Conservation (phyloP, 1,139 yeast genomes). For the Blastobotrys aristatus region DNA sequence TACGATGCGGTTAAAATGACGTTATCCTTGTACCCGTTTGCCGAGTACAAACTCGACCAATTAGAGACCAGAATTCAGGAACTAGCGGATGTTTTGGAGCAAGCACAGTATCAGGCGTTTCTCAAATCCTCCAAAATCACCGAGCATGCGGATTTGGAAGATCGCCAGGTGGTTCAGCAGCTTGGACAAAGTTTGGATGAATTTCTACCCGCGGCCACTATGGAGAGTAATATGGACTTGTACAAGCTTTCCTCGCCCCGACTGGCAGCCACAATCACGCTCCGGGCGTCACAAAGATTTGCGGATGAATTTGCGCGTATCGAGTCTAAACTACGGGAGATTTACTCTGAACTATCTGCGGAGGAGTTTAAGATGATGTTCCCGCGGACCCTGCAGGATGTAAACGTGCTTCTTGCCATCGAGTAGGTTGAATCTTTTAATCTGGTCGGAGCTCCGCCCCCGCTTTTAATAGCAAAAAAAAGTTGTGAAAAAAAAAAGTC, state of each 20-base stretch:
- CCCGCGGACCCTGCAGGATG: constrained; percentile 30
- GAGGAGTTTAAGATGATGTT: constrained; percentile 25
- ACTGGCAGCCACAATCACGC: constrained; percentile 32
- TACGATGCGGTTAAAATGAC: constrained; percentile 32
- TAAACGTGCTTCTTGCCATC: constrained; percentile 29
- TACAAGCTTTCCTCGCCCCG: constrained; percentile 34
- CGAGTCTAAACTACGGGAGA: constrained; percentile 24
- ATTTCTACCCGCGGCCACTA: constrained; percentile 35
- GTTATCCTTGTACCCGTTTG: constrained; percentile 31
- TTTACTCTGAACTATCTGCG: constrained; percentile 17
- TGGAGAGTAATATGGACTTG: constrained; percentile 31
- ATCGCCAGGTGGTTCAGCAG: constrained; percentile 33
- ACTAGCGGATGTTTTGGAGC: constrained; percentile 30
- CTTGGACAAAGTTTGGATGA: constrained; percentile 31
- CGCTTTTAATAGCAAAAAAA: neutral
- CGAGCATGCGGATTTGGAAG: constrained; percentile 13
- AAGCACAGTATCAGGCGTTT: constrained; percentile 27
- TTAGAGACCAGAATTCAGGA: constrained; percentile 29
- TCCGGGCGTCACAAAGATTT: constrained; percentile 32
- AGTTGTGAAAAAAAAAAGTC: too few relatives aligned
- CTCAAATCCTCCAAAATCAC: constrained; percentile 28
- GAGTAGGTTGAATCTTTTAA: constrained; percentile 1
- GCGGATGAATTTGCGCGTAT: constrained; percentile 29
- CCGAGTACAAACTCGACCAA: constrained; percentile 32
- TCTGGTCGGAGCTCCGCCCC: neutral